Percentiles rank a stretch among this genome's conserved stretches.
Evolutionary conservation across 371 early-diverging fungal species (phyloP).

Genomic region (Haplosporangium sp.): DNA sequence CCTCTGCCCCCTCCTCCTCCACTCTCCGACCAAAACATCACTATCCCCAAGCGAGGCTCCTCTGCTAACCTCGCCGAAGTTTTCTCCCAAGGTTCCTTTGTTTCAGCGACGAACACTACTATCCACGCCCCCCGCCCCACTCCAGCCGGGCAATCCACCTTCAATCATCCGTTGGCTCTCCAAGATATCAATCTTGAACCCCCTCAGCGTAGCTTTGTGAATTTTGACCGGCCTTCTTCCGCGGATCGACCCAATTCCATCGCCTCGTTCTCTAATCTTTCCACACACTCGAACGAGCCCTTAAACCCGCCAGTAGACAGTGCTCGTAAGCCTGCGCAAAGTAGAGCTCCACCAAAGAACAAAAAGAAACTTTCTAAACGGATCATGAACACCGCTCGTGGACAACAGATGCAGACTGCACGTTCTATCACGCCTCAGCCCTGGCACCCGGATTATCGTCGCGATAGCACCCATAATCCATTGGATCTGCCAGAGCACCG

Average conservation of each 20-base stretch:
- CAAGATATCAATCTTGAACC: constrained; percentile 27
- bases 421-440: constrained; percentile 38
- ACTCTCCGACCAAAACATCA: neutral
- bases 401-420: constrained; percentile 15
- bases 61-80: neutral
- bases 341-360: constrained; percentile 4
- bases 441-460: constrained; percentile 41
- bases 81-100: neutral
- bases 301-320: constrained; percentile 13
- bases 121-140: neutral
- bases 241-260: constrained; percentile 29
- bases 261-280: constrained; percentile 29
- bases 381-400: constrained; percentile 12
- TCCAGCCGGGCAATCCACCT: neutral
- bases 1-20: neutral
- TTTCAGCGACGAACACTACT: neutral
- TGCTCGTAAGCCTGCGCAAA: neutral
- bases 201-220: constrained; percentile 21
- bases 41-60: neutral
- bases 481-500: constrained; percentile 20
- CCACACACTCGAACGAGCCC: constrained; percentile 41
- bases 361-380: constrained; percentile 6
- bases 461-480: constrained; percentile 11
- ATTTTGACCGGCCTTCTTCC: constrained; percentile 3
- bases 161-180: constrained; percentile 13